phyloP scores from a whole-genome alignment of 73 alveolate species.

The Paramecium biaurelia region DNA sequence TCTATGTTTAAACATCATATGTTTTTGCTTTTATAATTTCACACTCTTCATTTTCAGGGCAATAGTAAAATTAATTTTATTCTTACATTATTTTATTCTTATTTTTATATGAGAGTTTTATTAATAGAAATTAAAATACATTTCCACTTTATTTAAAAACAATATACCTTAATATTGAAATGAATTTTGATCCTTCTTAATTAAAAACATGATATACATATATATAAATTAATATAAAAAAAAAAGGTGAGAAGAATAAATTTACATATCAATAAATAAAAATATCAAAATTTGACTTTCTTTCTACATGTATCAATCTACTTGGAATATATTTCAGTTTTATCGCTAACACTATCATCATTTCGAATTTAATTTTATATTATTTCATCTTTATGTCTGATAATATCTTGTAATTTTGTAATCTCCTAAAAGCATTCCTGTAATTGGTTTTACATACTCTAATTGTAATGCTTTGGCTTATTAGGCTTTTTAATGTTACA shows the following conservation, averaged over 20 bases:
- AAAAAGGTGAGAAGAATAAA: neutral
- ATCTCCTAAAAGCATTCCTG: neutral
- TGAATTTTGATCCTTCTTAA: neutral
- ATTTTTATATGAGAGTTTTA: neutral
- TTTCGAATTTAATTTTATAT: neutral
- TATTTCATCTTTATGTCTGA: neutral
- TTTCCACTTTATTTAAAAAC: neutral
- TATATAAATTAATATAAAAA: neutral
- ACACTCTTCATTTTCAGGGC: neutral
- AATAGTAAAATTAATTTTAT: neutral
- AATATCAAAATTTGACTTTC: neutral
- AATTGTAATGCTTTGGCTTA: neutral
- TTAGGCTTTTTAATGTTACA: constrained; percentile 12
- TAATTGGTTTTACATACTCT: neutral
- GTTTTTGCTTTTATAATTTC: constrained; percentile 23
- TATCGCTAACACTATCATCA: neutral
- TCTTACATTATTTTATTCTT: neutral
- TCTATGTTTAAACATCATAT: neutral
- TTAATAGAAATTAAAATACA: neutral
- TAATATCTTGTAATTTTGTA: neutral
- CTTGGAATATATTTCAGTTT: neutral
- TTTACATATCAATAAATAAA: neutral
- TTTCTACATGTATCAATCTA: neutral
- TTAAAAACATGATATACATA: neutral
- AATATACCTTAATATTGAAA: neutral